Percentiles rank a stretch among this genome's conserved stretches.
Evolutionary conservation across 768 basidiomycete genomes (phyloP).

Genomic region (Glaciozyma martinii): DNA sequence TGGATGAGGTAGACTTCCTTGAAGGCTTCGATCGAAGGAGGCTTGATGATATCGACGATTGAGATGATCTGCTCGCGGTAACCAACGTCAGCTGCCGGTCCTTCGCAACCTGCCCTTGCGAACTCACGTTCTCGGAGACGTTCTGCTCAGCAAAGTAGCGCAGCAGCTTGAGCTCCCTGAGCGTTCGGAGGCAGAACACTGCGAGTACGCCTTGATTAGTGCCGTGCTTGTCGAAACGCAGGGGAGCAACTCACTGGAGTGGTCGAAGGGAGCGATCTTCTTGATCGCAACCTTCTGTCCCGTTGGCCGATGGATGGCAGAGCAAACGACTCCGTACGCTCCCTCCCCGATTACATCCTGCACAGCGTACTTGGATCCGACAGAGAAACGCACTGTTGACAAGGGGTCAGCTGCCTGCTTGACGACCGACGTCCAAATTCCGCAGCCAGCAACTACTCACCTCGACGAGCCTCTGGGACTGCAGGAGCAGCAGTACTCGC

Average conservation of each 20-base stretch:
- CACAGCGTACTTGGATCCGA: neutral
- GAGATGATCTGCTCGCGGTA: constrained; percentile 56
- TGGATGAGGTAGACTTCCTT: constrained; percentile 53
- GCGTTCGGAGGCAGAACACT: constrained; percentile 76
- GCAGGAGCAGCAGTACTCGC: neutral
- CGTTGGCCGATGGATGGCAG: constrained; percentile 66
- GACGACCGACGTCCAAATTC: neutral
- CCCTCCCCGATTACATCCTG: constrained; percentile 58
- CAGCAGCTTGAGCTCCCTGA: constrained; percentile 85
- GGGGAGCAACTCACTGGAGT: constrained; percentile 44
- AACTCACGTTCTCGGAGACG: constrained; percentile 36
- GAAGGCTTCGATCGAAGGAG: constrained; percentile 64
- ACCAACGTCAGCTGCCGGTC: constrained; percentile 45
- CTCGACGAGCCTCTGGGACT: neutral
- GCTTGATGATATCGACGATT: constrained; percentile 85
- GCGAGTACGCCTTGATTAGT: neutral
- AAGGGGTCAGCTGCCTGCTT: neutral
- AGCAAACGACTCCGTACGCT: constrained; percentile 46
- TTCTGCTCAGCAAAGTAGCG: constrained; percentile 50
- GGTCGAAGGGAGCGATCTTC: constrained; percentile 89
- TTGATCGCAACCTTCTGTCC: constrained; percentile 89
- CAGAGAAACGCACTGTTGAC: neutral
- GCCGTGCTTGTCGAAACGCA: neutral
- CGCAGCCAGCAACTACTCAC: neutral
- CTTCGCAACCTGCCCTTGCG: neutral